Evolutionary conservation across 2,329 filamentous ascomycete species (phyloP).

Genomic region (Nothophoma quercina): DNA sequence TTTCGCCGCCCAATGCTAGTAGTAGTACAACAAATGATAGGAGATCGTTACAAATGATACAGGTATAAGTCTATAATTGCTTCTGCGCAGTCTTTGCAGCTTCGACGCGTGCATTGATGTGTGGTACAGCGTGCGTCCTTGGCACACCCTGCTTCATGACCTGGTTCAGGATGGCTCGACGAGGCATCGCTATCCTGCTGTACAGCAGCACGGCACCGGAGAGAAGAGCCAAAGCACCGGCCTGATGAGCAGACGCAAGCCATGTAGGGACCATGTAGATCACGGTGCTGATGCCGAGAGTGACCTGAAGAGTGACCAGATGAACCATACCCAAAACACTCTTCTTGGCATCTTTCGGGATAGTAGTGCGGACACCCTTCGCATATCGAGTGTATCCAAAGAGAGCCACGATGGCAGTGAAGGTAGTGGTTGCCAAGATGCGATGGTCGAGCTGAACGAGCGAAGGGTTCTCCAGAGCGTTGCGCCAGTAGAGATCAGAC

Average conservation of each 20-base stretch:
- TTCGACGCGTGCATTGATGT: constrained; percentile 31
- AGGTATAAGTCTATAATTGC: constrained; percentile 16
- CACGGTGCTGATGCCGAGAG: constrained; percentile 87
- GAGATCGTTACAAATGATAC: constrained; percentile 9
- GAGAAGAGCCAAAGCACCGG: constrained; percentile 83
- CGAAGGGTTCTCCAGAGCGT: constrained; percentile 96
- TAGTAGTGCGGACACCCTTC: constrained; percentile 65
- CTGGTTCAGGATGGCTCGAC: constrained; percentile 41
- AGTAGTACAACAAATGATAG: constrained; percentile 14
- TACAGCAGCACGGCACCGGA: constrained; percentile 83
- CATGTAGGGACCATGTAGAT: constrained; percentile 92
- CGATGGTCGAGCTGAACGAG: constrained; percentile 96
- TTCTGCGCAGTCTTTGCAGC: constrained; percentile 28
- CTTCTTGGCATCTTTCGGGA: constrained; percentile 69
- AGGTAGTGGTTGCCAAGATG: constrained; percentile 88
- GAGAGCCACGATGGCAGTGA: constrained; percentile 78
- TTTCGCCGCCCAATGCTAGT: constrained; percentile 18
- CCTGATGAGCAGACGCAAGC: constrained; percentile 90
- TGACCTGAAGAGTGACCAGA: constrained; percentile 80
- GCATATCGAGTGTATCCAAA: constrained; percentile 81
- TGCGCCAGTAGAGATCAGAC: constrained; percentile 93
- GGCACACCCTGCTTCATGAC: constrained; percentile 35
- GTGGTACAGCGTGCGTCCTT: constrained; percentile 23
- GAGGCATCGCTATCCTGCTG: constrained; percentile 56
- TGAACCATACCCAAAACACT: constrained; percentile 83